Conservation (phyloP, 257 asterid species). For the Knoxia roxburghii region DNA sequence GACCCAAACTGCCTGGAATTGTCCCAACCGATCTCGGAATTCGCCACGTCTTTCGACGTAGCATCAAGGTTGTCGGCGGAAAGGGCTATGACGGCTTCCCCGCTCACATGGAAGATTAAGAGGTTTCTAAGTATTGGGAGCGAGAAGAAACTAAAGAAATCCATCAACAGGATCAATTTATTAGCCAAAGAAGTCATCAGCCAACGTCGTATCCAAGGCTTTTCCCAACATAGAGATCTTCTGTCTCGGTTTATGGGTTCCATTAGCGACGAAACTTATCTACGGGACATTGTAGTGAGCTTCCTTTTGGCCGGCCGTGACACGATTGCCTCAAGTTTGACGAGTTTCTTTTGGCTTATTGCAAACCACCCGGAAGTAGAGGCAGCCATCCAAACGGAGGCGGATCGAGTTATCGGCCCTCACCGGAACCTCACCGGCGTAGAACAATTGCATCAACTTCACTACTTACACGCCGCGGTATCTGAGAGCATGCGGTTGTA, state of each 20-base stretch:
- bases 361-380: conserved; percentile 26
- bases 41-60: conserved; percentile 32
- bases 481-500: conserved; percentile 40
- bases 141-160: conserved; percentile 28
- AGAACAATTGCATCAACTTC: conserved; percentile 28
- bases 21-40: conserved; percentile 31
- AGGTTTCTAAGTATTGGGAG: conserved; percentile 30
- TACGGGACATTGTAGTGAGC: conserved; percentile 39
- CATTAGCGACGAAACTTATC: conserved; percentile 28
- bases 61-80: conserved; percentile 44
- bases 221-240: conserved; percentile 29
- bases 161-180: conserved; percentile 25
- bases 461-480: conserved; percentile 32
- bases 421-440: not conserved
- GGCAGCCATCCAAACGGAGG: conserved; percentile 27
- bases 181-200: conserved; percentile 34
- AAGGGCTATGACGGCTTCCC: conserved; percentile 38
- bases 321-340: conserved; percentile 34
- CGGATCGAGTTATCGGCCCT: conserved; percentile 24
- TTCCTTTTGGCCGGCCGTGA: conserved; percentile 42
- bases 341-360: conserved; percentile 36
- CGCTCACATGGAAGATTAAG: conserved; percentile 34
- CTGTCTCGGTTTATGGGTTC: conserved; percentile 37
- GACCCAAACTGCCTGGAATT: conserved; percentile 42
- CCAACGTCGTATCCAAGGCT: conserved; percentile 31